Evolutionary conservation across 257 asterid species (phyloP), one percentile per base, ranked within the genome.

Genomic region (Fraxinus pennsylvanica): DNA sequence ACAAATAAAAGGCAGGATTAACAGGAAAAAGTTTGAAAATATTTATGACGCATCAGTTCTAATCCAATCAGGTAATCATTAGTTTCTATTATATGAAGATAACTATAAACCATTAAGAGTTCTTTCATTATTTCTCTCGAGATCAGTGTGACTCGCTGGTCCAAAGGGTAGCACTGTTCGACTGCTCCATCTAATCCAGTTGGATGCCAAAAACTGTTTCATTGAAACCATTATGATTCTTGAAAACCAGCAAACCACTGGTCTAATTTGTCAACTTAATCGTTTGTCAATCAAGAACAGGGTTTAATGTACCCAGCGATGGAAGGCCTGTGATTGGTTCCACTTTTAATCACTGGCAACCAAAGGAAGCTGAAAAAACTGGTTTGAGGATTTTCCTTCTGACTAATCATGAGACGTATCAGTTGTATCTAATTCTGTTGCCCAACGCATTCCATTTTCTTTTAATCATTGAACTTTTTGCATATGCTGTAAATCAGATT

Each of bases 11-110:
- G 89, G 92, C 66, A 86, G 89, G 88, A 78, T 74, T 80, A 76
- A 67, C 73, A 85, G 88, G 84, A 88, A 87, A 78, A 82, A 77
- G 65, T 88, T 86, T 80, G 66, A 76, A 61, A 81, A 84, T 76
- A 78, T 89, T 68, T 76, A 65, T 67, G 81, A 73, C 52, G 98
- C 98, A 74, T 92, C 99, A 70, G 84, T 89, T 59, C 84, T 82
- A 45, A 84, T 96, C 85, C 98, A 93, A 80, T 88, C 99, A 87
- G 98, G 99, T 96, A 90, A 76, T 57, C 52, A 21, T 39, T 73
- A 74, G 76, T 33, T 71, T 25, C 73, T 72, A n/a, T 54, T 41
- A 78, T 68, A 15, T 65, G 74, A 65, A 25, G 68, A 76, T 71
- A 12, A 27, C 68, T 67, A 66, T 72, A 78, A 17, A 68, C 10